Base-by-base conservation (phyloP, 768 basidiomycete species). In the Panus rudis region DNA sequence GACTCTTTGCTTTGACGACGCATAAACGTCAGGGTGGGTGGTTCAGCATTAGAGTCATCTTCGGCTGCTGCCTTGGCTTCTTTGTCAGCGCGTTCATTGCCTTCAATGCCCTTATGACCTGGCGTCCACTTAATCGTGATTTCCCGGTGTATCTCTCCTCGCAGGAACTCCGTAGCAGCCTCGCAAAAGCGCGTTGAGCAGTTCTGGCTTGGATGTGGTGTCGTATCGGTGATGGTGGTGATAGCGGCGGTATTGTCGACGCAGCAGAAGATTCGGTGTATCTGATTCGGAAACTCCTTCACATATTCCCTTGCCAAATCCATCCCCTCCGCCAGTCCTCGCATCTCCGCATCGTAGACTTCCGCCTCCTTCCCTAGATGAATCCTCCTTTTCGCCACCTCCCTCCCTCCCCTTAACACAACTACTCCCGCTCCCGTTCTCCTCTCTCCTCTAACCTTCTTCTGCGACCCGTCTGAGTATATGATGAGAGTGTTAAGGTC, bases 81-180 rank as follows among this genome's bases (percentile, higher is more conserved):
- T 30, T 40, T 31, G 30, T 62, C 61, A 7, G 52, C 55, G 10
- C 11, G 20, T 39, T 63, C 49, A 21, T 63, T 63, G 2, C 62
- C 62, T 10, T 24, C 39, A 4, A 63, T 50, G 6, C 52, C 52
- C 6, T 27, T 39, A 46, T 62, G 61, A 0, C 59, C 57, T 16
- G 56, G 54, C 4, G 47, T 50, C 61, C 61, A 63, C 1, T 19
- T 30, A 4, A 58, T 17, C 1, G 4, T 22, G 0, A 58, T n/a
- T 8, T 17, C 44, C 28, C 33, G 3, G 3, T 21, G 31, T 11
- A 4, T n/a, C 32, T 46, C 28, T 17, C 39, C 39, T 4, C 41
- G 37, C 6, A 46, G 40, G 26, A 31, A 46, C 14, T 31, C 27
- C 7, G 21, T 17, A 12, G 24, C 20, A 8, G 21, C 6, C 4